Base-by-base conservation (phyloP, 2,329 filamentous ascomycete genomes). In the Alternaria incomplexa region DNA sequence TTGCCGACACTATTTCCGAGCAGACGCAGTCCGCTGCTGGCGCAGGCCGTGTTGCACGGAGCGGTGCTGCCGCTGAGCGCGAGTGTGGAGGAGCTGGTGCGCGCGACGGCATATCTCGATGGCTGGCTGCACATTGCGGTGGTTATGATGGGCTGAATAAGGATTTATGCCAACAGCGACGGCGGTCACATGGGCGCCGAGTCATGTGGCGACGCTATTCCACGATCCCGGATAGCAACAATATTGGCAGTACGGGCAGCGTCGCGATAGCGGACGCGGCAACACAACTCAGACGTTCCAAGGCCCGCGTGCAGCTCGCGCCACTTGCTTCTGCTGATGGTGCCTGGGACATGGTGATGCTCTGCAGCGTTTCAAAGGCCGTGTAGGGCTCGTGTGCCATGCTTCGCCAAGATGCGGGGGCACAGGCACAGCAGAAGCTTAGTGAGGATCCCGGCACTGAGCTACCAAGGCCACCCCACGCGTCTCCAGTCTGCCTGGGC, bases 51-150 rank as follows among this genome's bases (percentile, higher is more conserved):
- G 7, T 81, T 98, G 72, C 96, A 99, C 81, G 96, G 96, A 1
- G 92, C 90, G 1, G 86, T 89, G 1, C 87, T 97, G 62, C 95
- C 96, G 1, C 91, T 98, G 83, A 82, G 84, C 62, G 91, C 93
- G 1, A 90, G 90, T 23, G 80, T 99, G 17, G 91, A 93, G 74
- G 95, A 97, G 50, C 79, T 99, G 61, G 91, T 96, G 81, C 87
- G 89, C 60, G 91, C 91, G 73, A 91, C 92, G 5, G 89, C 93
- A 2, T 98, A 97, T 83, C 89, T 93, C 0, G 96, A 99, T 81
- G 96, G 96, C 0, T 99, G 94, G 91, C 80, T 97, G 25, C 93
- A 93, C 79, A 81, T 97, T 45, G 91, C 93, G 56, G 87, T 97
- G 6, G 86, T 90, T 20, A 90, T 96, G 83, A 84, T 93, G 75